Evolutionary conservation across 352 stramenopile species (phyloP), one percentile per base, ranked within the genome.

Genomic region (Globisporangium orthogonon): DNA sequence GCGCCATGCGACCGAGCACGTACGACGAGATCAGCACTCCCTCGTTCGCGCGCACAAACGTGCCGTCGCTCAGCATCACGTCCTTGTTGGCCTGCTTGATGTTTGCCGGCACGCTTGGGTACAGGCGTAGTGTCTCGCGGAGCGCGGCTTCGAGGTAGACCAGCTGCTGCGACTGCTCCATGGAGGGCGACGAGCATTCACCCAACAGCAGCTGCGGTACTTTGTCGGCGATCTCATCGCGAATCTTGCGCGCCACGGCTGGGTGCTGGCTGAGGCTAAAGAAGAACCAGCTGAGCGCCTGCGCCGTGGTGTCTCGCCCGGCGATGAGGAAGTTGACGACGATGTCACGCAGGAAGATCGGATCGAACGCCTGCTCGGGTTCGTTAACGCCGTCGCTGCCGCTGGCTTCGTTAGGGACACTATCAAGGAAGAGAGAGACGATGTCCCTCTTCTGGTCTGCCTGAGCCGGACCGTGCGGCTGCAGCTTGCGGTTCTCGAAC

Each of bases 281-380:
- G 50, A 92, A 83, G 59, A 91, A 74, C 86, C 86, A 95, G 9
- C 63, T 71, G 1, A 95, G 60, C 10, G 80, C 67, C 37, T 86
- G 80, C 14, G 86, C 82, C 0, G 81, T 92, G 0, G 86, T 90
- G 63, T 96, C 86, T 7, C 86, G 70, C 5, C 86, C 86, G 40
- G 83, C 82, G 41, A 95, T 68, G 14, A 96, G 52, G 62, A 94
- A 88, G 46, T 79, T 91, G 30, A 96, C 66, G 14, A 89, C 75
- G 7, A 95, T 73, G 60, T 94, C 82, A 28, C 79, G 78, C n/a
- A 94, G 39, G 44, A 71, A 82, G 0, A 54, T 48, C 18, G 69
- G 61, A 33, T 78, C 67, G 33, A 78, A 71, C 7, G 17, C 7
- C 2, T 44, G 33, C 1, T 60, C n/a, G 3, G 13, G 3, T 0